Evolutionary conservation across 352 stramenopile genomes (phyloP), one percentile per base, ranked within the genome.

Genomic region (Thalassiosira exigua): DNA sequence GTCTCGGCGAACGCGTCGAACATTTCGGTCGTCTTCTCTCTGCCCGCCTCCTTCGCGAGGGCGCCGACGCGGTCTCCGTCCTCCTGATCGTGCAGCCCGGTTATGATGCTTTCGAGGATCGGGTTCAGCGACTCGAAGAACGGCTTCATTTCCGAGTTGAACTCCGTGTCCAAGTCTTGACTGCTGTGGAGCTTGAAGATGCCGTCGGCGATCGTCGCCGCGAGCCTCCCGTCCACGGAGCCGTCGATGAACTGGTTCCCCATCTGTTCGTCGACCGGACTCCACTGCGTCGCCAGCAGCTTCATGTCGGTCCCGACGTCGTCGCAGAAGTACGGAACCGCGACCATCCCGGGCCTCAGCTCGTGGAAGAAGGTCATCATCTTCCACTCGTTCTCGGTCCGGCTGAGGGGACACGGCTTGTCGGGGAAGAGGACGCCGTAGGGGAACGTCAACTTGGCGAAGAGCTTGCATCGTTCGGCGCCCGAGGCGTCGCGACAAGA

Each of bases 171-270:
- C 22, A 42, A 7, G 14, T 52, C 22, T 48, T 48, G 11, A 14
- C 5, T 61, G n/a, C 19, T 33, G 46, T 87, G 75, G 3, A 87
- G 54, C 33, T 22, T 56, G 24, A 75, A 75, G n/a, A 87, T 1
- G 3, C 73, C 67, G 12, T 41, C 26, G 1, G 69, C 80, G 14
- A 76, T 36, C 11, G 64, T 44, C 14, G 29, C 17, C 14, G 70
- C 32, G 27, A 83, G 30, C 1, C 80, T 26, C 4, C 3, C 1
- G 62, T 88, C 81, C 3, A 82, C 75, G 27, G 68, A 22, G 2
- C 81, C 81, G 36, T 85, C 60, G 33, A 86, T 78, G 30, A 79
- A 84, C 33, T 88, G 81, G 54, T 86, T 79, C 2, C 42, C 61
- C 58, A 75, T 75, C 39, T 82, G 77, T 65, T 86, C 77, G 57